phyloP scores from a whole-genome alignment of 2,329 filamentous ascomycete genomes.

The Hansfordia pulvinata region DNA sequence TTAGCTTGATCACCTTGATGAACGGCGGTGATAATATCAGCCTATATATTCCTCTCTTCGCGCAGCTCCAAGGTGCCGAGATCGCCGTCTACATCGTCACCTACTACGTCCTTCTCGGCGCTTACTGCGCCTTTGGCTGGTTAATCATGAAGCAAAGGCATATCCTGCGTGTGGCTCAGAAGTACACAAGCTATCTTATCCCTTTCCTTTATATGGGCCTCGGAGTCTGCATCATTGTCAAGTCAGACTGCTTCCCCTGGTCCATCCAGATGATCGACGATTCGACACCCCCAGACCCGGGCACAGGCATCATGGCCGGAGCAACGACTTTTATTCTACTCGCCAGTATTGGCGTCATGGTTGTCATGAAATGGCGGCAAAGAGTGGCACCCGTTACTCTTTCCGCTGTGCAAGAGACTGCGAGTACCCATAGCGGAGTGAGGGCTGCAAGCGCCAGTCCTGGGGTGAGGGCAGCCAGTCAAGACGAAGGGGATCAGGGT shows the following conservation, averaged over 20 bases:
- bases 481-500: too few relatives aligned
- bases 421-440: too few relatives aligned
- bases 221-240: slow-evolving; percentile 17
- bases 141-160: slow-evolving; percentile 18
- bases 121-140: slow-evolving; percentile 16
- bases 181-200: slow-evolving; percentile 12
- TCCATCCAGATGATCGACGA: slow-evolving; percentile 9
- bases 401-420: too few relatives aligned
- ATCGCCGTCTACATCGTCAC: slow-evolving; percentile 18
- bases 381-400: too few relatives aligned
- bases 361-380: too few relatives aligned
- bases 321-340: too few relatives aligned
- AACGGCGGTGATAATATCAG: slow-evolving; percentile 22
- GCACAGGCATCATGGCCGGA: slow-evolving; percentile 2
- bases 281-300: not conserved
- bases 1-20: slow-evolving; percentile 17
- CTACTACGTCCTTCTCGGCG: slow-evolving; percentile 18
- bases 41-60: slow-evolving; percentile 20
- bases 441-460: too few relatives aligned
- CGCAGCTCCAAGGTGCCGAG: slow-evolving; percentile 15
- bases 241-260: slow-evolving; percentile 19
- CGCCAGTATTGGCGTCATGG: too few relatives aligned
- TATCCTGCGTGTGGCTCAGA: slow-evolving; percentile 10
- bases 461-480: too few relatives aligned
- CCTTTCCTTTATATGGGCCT: slow-evolving; percentile 19